Base-by-base conservation (phyloP, 257 asterid species). In the Rehmannia glutinosa region DNA sequence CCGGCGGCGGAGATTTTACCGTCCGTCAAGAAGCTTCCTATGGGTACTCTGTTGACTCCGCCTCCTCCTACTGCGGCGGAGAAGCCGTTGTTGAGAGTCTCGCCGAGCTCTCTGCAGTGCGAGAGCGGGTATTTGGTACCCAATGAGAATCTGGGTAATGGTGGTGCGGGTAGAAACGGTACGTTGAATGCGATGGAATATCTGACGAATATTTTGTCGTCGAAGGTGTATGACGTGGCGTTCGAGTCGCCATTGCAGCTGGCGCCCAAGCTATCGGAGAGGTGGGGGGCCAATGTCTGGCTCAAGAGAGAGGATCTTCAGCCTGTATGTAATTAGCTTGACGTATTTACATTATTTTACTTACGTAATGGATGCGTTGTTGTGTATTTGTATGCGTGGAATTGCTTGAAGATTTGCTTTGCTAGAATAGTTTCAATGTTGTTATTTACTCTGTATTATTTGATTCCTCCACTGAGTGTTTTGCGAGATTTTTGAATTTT, bases 161-260 rank as follows among this genome's bases (percentile, higher is more conserved):
- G 55, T 12, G 68, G 21, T 6, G 70, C 5, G 60, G 56, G 19
- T 36, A 71, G 74, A 9, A 53, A 58, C 8, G 76, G 79, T 13
- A n/a, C 65, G 1, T 49, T 76, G 91, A 76, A 21, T 46, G 85
- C 81, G 2, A 85, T 88, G 88, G 95, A 88, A 36, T 93, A 93
- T 73, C 80, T 93, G 79, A 90, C 94, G 8, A 85, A 82, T 62
- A 93, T 93, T 16, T 79, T 93, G 80, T 65, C 86, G 63, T 82
- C 97, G n/a, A 88, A 86, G 83, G 98, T 93, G 72, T 93, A 93
- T 68, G 98, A 93, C 56, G 94, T 90, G 80, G 96, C 97, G 55
- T 39, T 73, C 28, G 98, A 90, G 72, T 74, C 98, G 33, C 96
- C 97, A 1, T 80, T 93, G 82, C 90, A 88, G 85, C 80, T 77